Conservation (phyloP, 257 asterid genomes). For the Solanum phureja region DNA sequence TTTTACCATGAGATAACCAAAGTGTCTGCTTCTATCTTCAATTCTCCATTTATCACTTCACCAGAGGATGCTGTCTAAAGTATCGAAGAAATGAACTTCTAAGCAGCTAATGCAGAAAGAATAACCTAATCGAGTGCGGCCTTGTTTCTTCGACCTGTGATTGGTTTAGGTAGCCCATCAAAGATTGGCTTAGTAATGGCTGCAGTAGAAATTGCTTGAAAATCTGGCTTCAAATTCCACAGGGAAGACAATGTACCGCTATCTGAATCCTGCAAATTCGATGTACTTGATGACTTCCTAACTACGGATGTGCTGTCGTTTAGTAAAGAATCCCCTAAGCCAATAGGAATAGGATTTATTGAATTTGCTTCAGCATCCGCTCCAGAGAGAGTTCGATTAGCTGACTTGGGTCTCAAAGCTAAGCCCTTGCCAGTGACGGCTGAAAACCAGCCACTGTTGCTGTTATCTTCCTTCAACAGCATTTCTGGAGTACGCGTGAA, state of each 20-base stretch:
- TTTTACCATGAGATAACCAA: neutral
- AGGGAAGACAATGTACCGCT: constrained; percentile 37
- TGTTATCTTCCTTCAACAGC: constrained; percentile 55
- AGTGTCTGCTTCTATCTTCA: constrained; percentile 13
- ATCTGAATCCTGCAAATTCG: constrained; percentile 66
- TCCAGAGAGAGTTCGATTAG: constrained; percentile 25
- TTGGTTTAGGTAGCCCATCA: constrained; percentile 62
- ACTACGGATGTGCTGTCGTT: constrained; percentile 28
- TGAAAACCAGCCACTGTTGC: constrained; percentile 29
- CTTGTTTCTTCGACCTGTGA: constrained; percentile 45
- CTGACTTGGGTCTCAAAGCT: constrained; percentile 69
- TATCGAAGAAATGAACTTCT: neutral
- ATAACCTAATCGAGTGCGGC: constrained; percentile 63
- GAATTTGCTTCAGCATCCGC: constrained; percentile 41
- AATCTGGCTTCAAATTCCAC: constrained; percentile 72
- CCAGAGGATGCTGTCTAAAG: neutral
- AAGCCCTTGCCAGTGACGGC: constrained; percentile 48
- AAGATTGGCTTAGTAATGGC: constrained; percentile 64
- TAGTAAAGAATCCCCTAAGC: constrained; percentile 39
- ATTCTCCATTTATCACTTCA: neutral
- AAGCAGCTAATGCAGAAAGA: neutral
- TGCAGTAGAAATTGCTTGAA: constrained; percentile 54
- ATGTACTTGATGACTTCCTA: constrained; percentile 68
- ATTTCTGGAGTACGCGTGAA: constrained; percentile 50
- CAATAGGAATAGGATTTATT: constrained; percentile 22